Percentiles rank a stretch among this genome's conserved stretches.
These are phyloP conservation scores for Trifolium repens DNA, from an alignment of 306 rosid genomes.

Conservation along the genomic window DNA sequence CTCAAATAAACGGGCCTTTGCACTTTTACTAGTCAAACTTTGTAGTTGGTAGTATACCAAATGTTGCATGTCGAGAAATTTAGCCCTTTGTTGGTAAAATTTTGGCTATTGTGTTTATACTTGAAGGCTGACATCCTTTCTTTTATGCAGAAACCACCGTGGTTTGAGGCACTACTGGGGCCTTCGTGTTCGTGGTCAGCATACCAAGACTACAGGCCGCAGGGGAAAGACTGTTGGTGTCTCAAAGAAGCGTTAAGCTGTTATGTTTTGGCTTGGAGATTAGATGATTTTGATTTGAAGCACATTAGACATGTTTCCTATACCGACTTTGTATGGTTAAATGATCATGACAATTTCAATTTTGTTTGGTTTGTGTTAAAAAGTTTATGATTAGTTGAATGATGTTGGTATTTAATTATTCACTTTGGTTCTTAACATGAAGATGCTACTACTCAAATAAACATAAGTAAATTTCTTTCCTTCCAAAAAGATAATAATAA, in stretches of 20 bases:
- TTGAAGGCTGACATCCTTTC: not conserved
- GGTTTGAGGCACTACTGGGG: slow-evolving; percentile 99
- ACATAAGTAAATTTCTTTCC: not conserved
- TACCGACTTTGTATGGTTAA: slow-evolving; percentile 27
- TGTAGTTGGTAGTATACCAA: too few relatives aligned
- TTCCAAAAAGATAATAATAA: too few relatives aligned
- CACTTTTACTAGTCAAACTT: not conserved
- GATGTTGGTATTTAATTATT: not conserved
- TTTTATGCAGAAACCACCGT: slow-evolving; percentile 87
- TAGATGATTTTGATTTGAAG: slow-evolving; percentile 38
- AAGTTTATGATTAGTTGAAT: slow-evolving; percentile 3
- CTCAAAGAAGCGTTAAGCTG: slow-evolving; percentile 80
- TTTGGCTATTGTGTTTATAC: too few relatives aligned
- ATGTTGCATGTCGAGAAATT: not conserved
- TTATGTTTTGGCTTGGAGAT: slow-evolving; percentile 35
- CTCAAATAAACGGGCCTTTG: not conserved
- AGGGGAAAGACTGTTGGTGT: slow-evolving; percentile 99
- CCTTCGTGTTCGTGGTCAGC: slow-evolving; percentile 99
- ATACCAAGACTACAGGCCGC: slow-evolving; percentile 98
- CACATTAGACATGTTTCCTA: slow-evolving; percentile 36
- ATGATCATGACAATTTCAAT: slow-evolving; percentile 40
- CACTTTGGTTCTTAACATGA: not conserved
- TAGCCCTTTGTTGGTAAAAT: not conserved
- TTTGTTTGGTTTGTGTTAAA: slow-evolving; percentile 35
- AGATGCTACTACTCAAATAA: not conserved